A percentile compares a stretch with the other conserved stretches of the same genome.
These are phyloP conservation scores for Neckera pumila DNA, from an alignment of 225 moss, liverwort and hornwort genomes.

Conservation along the genomic window DNA sequence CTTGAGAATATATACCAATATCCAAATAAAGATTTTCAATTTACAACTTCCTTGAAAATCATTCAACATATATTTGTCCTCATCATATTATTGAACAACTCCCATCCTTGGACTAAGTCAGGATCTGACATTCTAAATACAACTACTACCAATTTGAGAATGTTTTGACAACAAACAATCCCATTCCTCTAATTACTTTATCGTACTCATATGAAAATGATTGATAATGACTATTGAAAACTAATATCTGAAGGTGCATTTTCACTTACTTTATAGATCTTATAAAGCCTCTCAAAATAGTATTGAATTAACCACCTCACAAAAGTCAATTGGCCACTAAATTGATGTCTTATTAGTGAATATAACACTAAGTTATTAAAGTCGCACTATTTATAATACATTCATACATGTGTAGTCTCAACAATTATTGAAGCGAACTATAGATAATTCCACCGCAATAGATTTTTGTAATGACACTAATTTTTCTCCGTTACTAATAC, in stretches of 20 bases:
- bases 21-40: background rate
- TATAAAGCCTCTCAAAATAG: fast-evolving
- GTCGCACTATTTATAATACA: background rate
- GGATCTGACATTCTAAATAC: background rate
- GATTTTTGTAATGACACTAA: background rate
- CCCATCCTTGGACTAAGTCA: fast-evolving
- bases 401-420: no score
- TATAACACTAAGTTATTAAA: fast-evolving
- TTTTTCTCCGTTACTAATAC: background rate
- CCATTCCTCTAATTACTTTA: background rate
- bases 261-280: background rate
- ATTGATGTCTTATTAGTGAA: fast-evolving
- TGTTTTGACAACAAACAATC: background rate
- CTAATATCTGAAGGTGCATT: background rate
- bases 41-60: background rate
- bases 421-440: background rate
- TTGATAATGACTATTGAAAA: no score
- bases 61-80: fast-evolving
- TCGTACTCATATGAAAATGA: fast-evolving
- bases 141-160: fast-evolving
- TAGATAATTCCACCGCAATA: fast-evolving
- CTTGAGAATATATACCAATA: background rate
- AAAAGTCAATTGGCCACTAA: background rate
- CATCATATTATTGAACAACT: fast-evolving
- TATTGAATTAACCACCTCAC: no score